Evolutionary conservation across 139 green algal species (phyloP).

Genomic region (Tetraselmis chui): DNA sequence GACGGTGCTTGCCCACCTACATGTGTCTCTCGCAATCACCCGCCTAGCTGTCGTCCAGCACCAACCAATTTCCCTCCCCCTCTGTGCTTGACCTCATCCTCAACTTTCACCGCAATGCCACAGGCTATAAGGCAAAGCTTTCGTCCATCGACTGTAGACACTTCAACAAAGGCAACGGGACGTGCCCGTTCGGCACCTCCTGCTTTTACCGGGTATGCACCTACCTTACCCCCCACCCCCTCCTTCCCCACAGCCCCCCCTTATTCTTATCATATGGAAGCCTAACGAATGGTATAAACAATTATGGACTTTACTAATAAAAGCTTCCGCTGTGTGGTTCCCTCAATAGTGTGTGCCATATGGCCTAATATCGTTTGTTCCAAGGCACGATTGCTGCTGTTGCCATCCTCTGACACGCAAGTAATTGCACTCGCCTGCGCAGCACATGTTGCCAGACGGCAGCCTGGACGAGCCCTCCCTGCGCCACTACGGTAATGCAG

Average conservation of each 20-base stretch:
- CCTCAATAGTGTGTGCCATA: background rate
- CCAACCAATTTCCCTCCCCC: background rate
- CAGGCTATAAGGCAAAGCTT: constrained; percentile 49
- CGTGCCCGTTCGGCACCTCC: constrained; percentile 69
- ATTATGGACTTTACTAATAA: background rate
- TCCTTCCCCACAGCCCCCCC: constrained; percentile 45
- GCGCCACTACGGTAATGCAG: constrained; percentile 9
- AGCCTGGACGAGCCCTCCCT: constrained; percentile 8
- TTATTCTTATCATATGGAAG: background rate
- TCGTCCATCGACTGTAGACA: constrained; percentile 45
- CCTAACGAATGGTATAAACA: background rate
- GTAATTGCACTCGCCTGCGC: too few species aligned
- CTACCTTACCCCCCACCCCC: constrained; percentile 23
- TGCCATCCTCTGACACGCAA: too few species aligned
- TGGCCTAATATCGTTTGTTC: too few species aligned
- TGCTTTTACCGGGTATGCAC: constrained; percentile 64
- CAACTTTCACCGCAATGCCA: constrained; percentile 2
- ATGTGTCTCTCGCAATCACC: background rate
- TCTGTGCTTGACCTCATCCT: constrained; percentile 54
- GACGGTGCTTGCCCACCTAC: background rate
- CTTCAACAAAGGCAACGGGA: constrained; percentile 49
- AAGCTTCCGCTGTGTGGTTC: background rate
- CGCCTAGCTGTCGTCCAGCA: background rate
- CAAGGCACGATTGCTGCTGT: too few species aligned
- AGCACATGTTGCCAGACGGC: background rate